phyloP scores from a whole-genome alignment of 1,284 basidiomycete genomes.

The Acaromyces ingoldii region DNA sequence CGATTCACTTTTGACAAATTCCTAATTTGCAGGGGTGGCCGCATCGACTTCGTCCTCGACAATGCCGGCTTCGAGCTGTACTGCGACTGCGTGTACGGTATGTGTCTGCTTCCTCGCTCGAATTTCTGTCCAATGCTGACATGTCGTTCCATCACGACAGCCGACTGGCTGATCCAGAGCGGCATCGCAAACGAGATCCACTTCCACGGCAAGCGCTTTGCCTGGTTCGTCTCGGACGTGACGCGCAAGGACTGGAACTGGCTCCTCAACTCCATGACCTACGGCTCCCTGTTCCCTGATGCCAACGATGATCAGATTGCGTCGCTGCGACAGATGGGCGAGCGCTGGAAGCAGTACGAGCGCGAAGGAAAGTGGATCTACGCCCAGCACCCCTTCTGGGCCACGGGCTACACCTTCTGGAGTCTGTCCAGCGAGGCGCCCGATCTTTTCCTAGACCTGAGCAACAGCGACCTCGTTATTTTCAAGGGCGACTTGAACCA shows the following conservation, averaged over 20 bases:
- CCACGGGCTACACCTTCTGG: constrained; percentile 60
- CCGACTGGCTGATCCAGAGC: constrained; percentile 80
- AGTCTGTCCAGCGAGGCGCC: constrained; percentile 66
- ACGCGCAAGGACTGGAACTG: constrained; percentile 95
- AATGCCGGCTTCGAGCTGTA: constrained; percentile 92
- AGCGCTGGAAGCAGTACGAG: constrained; percentile 88
- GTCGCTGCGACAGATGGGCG: constrained; percentile 72
- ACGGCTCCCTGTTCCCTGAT: constrained; percentile 61
- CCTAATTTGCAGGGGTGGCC: constrained; percentile 34
- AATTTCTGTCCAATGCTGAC: background rate
- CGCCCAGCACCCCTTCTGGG: constrained; percentile 74
- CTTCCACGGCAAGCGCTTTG: constrained; percentile 72
- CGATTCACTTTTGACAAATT: too few relatives aligned
- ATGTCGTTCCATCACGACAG: background rate
- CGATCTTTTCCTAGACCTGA: constrained; percentile 88
- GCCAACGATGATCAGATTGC: constrained; percentile 76
- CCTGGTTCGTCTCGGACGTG: constrained; percentile 68
- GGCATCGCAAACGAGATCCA: constrained; percentile 78
- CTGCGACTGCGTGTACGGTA: constrained; percentile 81
- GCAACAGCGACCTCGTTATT: constrained; percentile 82
- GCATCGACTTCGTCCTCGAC: constrained; percentile 59
- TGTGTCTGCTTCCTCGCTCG: background rate
- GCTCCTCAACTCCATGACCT: constrained; percentile 56
- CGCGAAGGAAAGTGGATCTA: constrained; percentile 90
- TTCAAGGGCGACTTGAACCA: constrained; percentile 94